A percentile compares a stretch with the other conserved stretches of the same genome.
Conservation (phyloP, 805 yeast genomes). For the Blastobotrys chiropterorum region DNA sequence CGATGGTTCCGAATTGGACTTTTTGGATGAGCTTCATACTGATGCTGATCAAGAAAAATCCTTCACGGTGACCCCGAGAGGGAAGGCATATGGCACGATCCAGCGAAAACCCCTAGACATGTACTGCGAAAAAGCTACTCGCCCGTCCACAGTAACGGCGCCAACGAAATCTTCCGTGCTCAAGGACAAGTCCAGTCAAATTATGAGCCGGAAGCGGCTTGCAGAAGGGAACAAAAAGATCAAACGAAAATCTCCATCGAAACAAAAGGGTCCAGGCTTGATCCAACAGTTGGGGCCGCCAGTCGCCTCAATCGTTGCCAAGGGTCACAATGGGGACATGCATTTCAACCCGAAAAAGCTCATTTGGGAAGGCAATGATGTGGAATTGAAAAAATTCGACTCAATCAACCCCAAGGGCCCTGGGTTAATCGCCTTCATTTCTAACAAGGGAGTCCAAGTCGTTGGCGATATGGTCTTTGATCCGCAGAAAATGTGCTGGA, state of each 20-base stretch:
- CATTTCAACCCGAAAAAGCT: slow-evolving; percentile 45
- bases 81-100: slow-evolving; percentile 3
- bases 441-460: slow-evolving; percentile 36
- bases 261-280: slow-evolving; percentile 12
- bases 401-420: slow-evolving; percentile 23
- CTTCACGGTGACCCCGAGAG: slow-evolving; percentile 13
- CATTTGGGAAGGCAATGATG: slow-evolving; percentile 64
- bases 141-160: background rate
- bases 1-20: slow-evolving; percentile 26
- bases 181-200: slow-evolving; percentile 3
- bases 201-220: slow-evolving; percentile 4
- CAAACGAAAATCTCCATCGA: background rate
- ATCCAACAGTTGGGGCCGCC: slow-evolving; percentile 21
- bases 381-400: slow-evolving; percentile 49
- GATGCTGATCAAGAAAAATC: slow-evolving; percentile 11
- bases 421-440: slow-evolving; percentile 31
- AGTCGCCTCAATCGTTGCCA: slow-evolving; percentile 10
- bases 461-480: slow-evolving; percentile 58
- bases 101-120: slow-evolving; percentile 10
- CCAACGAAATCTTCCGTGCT: slow-evolving; percentile 8
- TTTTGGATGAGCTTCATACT: slow-evolving; percentile 21
- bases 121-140: slow-evolving; percentile 13
- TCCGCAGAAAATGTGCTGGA: slow-evolving; percentile 51
- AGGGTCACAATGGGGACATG: slow-evolving; percentile 37
- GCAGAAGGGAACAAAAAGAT: background rate